Evolutionary conservation across 116 monocot genomes (phyloP), one percentile per base, ranked within the genome.

Genomic region (Phalaenopsis hybrid): DNA sequence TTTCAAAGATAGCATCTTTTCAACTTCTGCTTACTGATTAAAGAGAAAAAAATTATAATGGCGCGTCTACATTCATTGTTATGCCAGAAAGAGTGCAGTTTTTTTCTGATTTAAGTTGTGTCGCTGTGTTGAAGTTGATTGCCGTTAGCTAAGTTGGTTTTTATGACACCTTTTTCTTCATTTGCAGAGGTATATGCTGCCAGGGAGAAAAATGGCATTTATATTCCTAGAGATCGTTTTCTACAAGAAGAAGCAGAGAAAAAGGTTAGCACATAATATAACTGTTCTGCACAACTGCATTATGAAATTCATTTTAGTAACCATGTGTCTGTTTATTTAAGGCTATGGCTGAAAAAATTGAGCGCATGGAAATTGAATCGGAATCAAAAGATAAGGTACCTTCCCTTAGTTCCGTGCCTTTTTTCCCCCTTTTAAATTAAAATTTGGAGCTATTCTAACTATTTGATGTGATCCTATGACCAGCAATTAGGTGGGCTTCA

Each of bases 161-260:
- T 16, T 72, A 34, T 72, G 33, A 41, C 72, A 72, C 37, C 15
- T 8, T 28, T 68, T 25, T 11, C 51, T 51, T 49, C 61, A 44
- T 79, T 25, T 63, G 45, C 85, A 90, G 90, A 90, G 79, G 85
- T 90, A 59, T 87, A 82, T 85, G 87, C 90, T 87, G 90, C 90
- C 79, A 90, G 99, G 83, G 99, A 99, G 86, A 99, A 99, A 85
- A 99, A 99, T 85, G 99, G 99, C 15, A 93, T 99, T 41, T 99
- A 99, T 70, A 93, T 99, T 43, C 99, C 83, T 68, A 74, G 87
- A 72, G 99, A 99, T 77, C 99, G 95, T 51, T 99, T 88, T 78
- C 86, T 95, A 48, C 92, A 89, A 51, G 99, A 99, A 80, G 95
- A 99, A 94, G 91, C 94, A 52, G 95, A 93, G 76, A 99, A 94